These are phyloP conservation scores for Jamesozyma hellenica DNA, from an alignment of 805 yeast species.

Conservation along the genomic window DNA sequence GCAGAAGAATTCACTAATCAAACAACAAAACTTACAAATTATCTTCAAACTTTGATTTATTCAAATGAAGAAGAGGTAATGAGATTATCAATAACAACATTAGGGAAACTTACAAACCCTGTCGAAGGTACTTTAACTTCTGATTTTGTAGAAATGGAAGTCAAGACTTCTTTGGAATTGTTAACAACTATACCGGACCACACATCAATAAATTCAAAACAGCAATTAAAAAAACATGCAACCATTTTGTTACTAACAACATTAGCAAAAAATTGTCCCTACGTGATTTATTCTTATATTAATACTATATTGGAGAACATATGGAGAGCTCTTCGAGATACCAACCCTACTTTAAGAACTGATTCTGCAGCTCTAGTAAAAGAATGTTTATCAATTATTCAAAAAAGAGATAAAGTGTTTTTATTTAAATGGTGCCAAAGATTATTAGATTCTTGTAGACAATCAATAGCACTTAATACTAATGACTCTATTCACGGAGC, in stretches of 20 bases:
- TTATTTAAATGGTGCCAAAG: slow-evolving; percentile 63
- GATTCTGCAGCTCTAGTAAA: slow-evolving; percentile 75
- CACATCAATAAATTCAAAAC: slow-evolving; percentile 34
- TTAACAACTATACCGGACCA: slow-evolving; percentile 39
- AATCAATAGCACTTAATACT: slow-evolving; percentile 37
- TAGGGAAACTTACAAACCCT: slow-evolving; percentile 77
- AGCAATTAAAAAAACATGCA: slow-evolving; percentile 78
- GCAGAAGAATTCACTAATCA: slow-evolving; percentile 72
- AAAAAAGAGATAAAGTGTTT: slow-evolving; percentile 62
- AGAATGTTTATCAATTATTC: slow-evolving; percentile 63
- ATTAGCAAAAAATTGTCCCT: slow-evolving; percentile 74
- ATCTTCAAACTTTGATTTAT: slow-evolving; percentile 62
- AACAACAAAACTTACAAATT: slow-evolving; percentile 74
- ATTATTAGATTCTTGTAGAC: slow-evolving; percentile 53
- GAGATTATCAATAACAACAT: slow-evolving; percentile 69
- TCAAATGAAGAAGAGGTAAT: slow-evolving; percentile 70
- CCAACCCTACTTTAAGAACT: slow-evolving; percentile 54
- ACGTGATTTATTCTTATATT: slow-evolving; percentile 63
- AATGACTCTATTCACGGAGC: slow-evolving; percentile 74
- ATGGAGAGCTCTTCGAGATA: slow-evolving; percentile 76
- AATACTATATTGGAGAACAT: slow-evolving; percentile 65
- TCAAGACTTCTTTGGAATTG: slow-evolving; percentile 80
- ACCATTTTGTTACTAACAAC: slow-evolving; percentile 73
- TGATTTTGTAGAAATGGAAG: slow-evolving; percentile 83
- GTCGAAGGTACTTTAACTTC: slow-evolving; percentile 71